Evolutionary conservation across 768 basidiomycete genomes (phyloP).

Genomic region (Suillus tomentosus): DNA sequence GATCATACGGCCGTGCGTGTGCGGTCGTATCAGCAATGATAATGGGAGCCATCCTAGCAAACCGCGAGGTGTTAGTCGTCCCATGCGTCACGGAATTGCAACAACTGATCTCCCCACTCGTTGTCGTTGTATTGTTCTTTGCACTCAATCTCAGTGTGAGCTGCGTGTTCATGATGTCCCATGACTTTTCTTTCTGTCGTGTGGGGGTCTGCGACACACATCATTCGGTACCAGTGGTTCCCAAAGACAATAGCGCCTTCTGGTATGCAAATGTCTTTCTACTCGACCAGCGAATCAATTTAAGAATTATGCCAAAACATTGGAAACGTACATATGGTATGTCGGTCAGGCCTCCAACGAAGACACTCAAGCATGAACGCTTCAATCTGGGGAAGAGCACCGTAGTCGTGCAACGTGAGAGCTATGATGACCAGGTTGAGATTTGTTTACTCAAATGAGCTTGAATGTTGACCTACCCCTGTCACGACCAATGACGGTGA

Average conservation of each 20-base stretch:
- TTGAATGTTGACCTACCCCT: constrained; percentile 23
- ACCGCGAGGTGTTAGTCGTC: too few species aligned
- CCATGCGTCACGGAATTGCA: too few species aligned
- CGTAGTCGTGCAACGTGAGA: constrained; percentile 43
- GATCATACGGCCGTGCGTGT: too few species aligned
- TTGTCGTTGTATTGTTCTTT: too few species aligned
- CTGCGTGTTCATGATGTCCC: too few species aligned
- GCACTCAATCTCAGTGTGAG: too few species aligned
- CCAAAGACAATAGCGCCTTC: constrained; percentile 38
- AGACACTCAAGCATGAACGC: constrained; percentile 42
- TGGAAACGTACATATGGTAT: constrained; percentile 55
- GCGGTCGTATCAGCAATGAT: too few species aligned
- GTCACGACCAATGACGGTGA: constrained; percentile 50
- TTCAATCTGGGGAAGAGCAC: constrained; percentile 38
- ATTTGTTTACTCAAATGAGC: neutral
- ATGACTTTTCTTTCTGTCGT: too few species aligned
- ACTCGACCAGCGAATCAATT: constrained; percentile 3
- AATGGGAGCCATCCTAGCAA: too few species aligned
- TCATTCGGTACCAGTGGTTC: constrained; percentile 34
- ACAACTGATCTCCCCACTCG: too few species aligned
- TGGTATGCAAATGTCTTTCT: constrained; percentile 40
- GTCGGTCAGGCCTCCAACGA: constrained; percentile 54
- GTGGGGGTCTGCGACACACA: too few species aligned
- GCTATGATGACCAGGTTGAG: constrained; percentile 26
- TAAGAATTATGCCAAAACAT: neutral